Base-by-base conservation (phyloP, 2,329 filamentous ascomycete species). In the Xylariales sp. region DNA sequence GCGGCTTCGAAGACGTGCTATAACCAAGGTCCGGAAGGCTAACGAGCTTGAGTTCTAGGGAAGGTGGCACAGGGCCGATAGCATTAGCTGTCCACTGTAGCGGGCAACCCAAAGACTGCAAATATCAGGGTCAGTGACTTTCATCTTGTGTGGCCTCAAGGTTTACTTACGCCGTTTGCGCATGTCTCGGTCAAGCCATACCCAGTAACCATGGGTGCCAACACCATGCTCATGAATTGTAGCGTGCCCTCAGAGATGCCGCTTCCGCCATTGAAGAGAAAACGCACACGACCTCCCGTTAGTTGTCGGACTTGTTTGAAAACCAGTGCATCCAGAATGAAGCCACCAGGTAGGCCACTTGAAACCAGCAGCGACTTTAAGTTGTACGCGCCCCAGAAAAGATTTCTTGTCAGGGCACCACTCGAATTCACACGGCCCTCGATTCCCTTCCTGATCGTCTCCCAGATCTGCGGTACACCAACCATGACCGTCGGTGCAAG, bases 381-480 rank as follows among this genome's bases (percentile, higher is more conserved):
- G 74, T 81, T 83, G 73, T 87, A 84, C 28, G 89, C 88, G 43
- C 84, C 84, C 88, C 88, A 90, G 85, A 99, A 99, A 69, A 98
- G 81, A 75, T 90, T 90, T 81, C 86, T 90, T 66, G 91, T 86
- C 49, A 98, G 65, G n/a, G 86, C 80, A 75, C 90, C 90, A 69
- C 91, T 87, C 65, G 86, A 83, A 77, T 92, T 91, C 68, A 98
- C 90, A 80, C 94, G 93, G 75, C 84, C 82, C 71, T 95, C 84
- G 75, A 99, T 92, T 62, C 96, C 96, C 85, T 99, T 99, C 85
- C 94, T 95, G 75, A 99, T 91, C 1, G 93, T 94, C 82, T 99
- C 96, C 94, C 95, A 99, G 39, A 99, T 91, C 66, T 97, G 94
- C 1, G 96, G 96, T 3, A 99, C 96, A 79, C 96, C 96, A 46